Conservation (phyloP, 2,329 filamentous ascomycete genomes). For the Aspergillus piperis region DNA sequence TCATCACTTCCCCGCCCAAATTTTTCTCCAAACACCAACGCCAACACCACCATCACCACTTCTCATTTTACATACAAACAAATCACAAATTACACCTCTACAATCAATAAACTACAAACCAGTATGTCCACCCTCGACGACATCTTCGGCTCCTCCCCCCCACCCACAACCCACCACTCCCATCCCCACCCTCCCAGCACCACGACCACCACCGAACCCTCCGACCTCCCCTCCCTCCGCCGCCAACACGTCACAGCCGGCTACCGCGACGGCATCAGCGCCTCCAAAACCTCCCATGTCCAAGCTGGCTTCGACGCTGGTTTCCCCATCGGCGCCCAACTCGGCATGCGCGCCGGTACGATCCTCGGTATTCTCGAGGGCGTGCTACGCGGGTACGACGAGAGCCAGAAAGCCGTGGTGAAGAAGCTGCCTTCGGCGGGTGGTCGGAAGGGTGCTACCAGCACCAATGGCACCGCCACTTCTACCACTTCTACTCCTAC, state of each 20-base stretch:
- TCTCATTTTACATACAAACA: background rate
- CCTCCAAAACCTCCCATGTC: constrained; percentile 72
- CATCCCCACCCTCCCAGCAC: background rate
- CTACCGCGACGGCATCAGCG: constrained; percentile 83
- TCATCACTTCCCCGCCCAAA: background rate
- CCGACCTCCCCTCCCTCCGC: constrained; percentile 74
- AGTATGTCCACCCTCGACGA: constrained; percentile 37
- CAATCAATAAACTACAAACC: constrained; percentile 11
- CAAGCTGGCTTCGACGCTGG: constrained; percentile 92
- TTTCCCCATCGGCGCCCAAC: constrained; percentile 76
- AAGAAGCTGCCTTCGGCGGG: constrained; percentile 26
- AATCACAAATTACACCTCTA: background rate
- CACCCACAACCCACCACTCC: background rate
- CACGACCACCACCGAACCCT: constrained; percentile 44
- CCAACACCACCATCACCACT: background rate
- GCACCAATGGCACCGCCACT: background rate
- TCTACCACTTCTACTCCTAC: background rate
- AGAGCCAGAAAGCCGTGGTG: constrained; percentile 28
- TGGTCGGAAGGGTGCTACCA: constrained; percentile 16
- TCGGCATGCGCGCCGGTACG: constrained; percentile 74
- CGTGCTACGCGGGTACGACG: constrained; percentile 49
- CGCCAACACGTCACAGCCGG: constrained; percentile 79
- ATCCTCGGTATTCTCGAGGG: constrained; percentile 78
- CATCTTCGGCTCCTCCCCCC: constrained; percentile 45
- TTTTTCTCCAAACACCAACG: background rate